A percentile compares a stretch with the other conserved stretches of the same genome.
Conservation (phyloP, 805 yeast species). For the Saccharomyces mikatae region DNA sequence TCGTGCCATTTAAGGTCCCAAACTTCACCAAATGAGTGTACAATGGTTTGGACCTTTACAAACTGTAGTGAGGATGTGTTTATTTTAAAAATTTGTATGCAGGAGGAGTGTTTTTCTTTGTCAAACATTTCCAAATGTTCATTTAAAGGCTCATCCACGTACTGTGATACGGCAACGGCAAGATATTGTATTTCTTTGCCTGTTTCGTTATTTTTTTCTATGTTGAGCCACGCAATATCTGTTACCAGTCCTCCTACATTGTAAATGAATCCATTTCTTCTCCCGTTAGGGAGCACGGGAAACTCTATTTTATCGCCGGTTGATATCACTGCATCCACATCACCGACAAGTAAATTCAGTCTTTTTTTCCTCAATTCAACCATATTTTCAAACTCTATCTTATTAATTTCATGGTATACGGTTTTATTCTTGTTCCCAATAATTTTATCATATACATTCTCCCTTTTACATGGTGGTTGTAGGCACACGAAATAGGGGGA, state of each 20-base stretch:
- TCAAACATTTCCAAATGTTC: slow-evolving; percentile 23
- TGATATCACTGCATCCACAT: slow-evolving; percentile 12
- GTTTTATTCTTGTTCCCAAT: slow-evolving; percentile 6
- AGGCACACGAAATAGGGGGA: slow-evolving; percentile 19
- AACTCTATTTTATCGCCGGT: slow-evolving; percentile 20
- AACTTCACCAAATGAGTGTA: slow-evolving; percentile 41
- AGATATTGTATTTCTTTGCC: slow-evolving; percentile 31
- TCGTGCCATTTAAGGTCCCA: slow-evolving; percentile 30
- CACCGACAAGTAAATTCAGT: slow-evolving; percentile 15
- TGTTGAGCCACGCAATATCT: slow-evolving; percentile 45
- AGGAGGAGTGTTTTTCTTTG: slow-evolving; percentile 29
- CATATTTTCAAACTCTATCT: slow-evolving; percentile 15
- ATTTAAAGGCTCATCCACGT: slow-evolving; percentile 23
- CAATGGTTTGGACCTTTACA: slow-evolving; percentile 25
- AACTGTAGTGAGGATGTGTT: slow-evolving; percentile 25
- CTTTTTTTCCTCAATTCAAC: slow-evolving; percentile 21
- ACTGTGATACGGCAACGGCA: slow-evolving; percentile 43
- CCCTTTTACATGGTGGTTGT: slow-evolving; percentile 11
- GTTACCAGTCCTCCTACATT: slow-evolving; percentile 48
- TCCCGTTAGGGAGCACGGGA: slow-evolving; percentile 22
- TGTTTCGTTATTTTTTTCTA: slow-evolving; percentile 13
- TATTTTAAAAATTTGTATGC: slow-evolving; percentile 40
- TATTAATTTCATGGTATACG: slow-evolving; percentile 12
- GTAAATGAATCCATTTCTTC: slow-evolving; percentile 34
- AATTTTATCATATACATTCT: slow-evolving; percentile 1